Conservation (phyloP, 192 early-diverging fungal species). For the Coemansia sp. region DNA sequence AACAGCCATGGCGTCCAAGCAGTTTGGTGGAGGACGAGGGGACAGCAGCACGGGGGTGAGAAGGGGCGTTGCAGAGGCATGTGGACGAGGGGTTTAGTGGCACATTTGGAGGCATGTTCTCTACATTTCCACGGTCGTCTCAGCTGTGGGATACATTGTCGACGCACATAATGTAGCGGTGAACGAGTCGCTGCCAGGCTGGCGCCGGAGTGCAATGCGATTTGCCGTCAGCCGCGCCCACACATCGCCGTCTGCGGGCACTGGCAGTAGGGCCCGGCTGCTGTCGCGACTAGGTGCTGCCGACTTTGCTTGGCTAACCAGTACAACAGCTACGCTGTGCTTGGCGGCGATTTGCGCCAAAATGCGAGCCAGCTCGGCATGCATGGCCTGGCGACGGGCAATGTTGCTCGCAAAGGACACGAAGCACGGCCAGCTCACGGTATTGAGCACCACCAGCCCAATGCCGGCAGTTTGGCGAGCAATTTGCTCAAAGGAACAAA, state of each 20-base stretch:
- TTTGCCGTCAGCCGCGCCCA: constrained; percentile 19
- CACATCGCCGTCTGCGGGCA: constrained; percentile 23
- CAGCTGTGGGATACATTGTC: not conserved
- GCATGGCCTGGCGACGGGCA: constrained; percentile 17
- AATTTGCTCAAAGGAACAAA: constrained; percentile 14
- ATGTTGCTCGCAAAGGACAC: constrained; percentile 25
- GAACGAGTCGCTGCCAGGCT: not conserved
- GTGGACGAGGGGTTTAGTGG: too few relatives aligned
- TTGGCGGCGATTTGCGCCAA: constrained; percentile 18
- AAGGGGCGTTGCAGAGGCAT: too few relatives aligned
- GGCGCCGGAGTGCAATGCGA: not conserved
- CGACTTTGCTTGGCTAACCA: constrained; percentile 34
- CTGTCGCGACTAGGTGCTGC: not conserved
- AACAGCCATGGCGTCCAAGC: too few relatives aligned
- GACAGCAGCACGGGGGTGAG: too few relatives aligned
- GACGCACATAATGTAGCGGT: not conserved
- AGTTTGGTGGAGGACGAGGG: too few relatives aligned
- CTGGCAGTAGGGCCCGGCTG: not conserved
- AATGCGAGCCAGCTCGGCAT: constrained; percentile 16
- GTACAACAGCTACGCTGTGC: constrained; percentile 14
- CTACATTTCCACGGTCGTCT: not conserved
- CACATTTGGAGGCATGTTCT: not conserved
- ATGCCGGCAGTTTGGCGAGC: not conserved
- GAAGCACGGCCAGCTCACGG: constrained; percentile 37
- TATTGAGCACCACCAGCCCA: constrained; percentile 25